phyloP scores from a whole-genome alignment of 1,284 basidiomycete species.

The Papiliotrema flavescens region DNA sequence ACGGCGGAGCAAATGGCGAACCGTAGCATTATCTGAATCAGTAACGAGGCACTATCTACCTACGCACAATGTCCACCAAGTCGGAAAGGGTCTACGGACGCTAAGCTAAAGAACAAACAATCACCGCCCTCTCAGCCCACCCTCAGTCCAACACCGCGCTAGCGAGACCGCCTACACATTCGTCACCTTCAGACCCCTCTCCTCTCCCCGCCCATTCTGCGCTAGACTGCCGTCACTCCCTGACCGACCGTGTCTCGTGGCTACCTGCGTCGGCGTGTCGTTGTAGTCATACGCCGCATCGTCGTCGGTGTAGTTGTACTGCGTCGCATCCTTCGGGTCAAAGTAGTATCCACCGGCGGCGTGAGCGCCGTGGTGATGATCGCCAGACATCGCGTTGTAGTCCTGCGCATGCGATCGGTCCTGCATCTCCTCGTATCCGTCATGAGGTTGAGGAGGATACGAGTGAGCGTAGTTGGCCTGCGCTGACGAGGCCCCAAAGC shows the following conservation, averaged over 20 bases:
- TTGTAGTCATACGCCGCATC: constrained; percentile 23
- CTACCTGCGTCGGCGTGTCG: constrained; percentile 10
- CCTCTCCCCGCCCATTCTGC: not conserved
- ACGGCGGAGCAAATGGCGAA: too few species aligned
- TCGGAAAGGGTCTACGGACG: too few species aligned
- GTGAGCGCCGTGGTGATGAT: not conserved
- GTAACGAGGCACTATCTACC: too few species aligned
- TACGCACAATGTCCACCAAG: too few species aligned
- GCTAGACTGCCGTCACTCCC: constrained; percentile 23
- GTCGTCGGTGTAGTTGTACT: constrained; percentile 23
- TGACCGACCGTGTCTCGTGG: constrained; percentile 11
- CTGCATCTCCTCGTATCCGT: not conserved
- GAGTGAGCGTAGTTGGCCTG: constrained; percentile 12
- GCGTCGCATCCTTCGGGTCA: constrained; percentile 40
- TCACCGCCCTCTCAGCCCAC: too few species aligned
- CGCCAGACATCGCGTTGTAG: not conserved
- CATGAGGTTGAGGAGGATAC: not conserved
- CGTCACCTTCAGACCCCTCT: constrained; percentile 18
- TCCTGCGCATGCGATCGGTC: not conserved
- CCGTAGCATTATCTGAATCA: too few species aligned
- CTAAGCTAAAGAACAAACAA: too few species aligned
- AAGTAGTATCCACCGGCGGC: constrained; percentile 34
- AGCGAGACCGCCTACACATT: constrained; percentile 8
- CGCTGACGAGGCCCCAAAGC: constrained; percentile 31
- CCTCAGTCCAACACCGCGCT: too few species aligned